These are phyloP conservation scores for Litchi chinensis DNA, from an alignment of 345 rosid species.

Conservation along the genomic window DNA sequence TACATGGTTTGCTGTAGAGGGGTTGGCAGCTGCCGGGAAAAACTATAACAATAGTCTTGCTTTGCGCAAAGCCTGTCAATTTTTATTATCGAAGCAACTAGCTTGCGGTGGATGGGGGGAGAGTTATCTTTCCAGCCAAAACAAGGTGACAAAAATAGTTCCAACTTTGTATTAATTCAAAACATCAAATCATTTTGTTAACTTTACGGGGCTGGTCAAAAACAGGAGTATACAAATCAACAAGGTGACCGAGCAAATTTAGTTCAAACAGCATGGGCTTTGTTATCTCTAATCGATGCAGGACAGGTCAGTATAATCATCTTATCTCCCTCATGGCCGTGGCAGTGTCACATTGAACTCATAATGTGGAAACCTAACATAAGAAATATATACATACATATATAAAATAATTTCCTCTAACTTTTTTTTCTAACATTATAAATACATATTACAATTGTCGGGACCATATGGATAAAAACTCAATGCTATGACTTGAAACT, in stretches of 20 bases:
- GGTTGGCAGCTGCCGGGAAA: conserved; percentile 49
- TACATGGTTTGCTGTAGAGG: conserved; percentile 59
- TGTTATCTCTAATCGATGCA: conserved; percentile 46
- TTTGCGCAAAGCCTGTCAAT: conserved; percentile 51
- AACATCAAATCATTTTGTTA: background rate
- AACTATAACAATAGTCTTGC: conserved; percentile 35
- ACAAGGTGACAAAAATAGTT: conserved; percentile 28
- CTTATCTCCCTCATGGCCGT: background rate
- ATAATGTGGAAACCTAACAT: no score
- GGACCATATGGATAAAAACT: no score
- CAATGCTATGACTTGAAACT: no score
- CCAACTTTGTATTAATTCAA: background rate
- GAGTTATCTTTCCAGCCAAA: conserved; percentile 58
- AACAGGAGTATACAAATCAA: conserved; percentile 44
- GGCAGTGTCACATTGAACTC: no score
- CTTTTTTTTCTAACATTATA: no score
- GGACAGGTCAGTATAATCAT: conserved; percentile 41
- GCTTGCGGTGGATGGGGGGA: conserved; percentile 75
- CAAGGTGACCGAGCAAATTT: conserved; percentile 43
- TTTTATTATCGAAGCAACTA: conserved; percentile 52
- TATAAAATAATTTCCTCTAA: no score
- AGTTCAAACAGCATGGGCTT: conserved; percentile 62
- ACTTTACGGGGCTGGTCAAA: background rate
- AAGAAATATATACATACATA: no score
- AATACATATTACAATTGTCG: no score